Evolutionary conservation across 129 eudicot species (phyloP).

Genomic region (Lactuca saligna): DNA sequence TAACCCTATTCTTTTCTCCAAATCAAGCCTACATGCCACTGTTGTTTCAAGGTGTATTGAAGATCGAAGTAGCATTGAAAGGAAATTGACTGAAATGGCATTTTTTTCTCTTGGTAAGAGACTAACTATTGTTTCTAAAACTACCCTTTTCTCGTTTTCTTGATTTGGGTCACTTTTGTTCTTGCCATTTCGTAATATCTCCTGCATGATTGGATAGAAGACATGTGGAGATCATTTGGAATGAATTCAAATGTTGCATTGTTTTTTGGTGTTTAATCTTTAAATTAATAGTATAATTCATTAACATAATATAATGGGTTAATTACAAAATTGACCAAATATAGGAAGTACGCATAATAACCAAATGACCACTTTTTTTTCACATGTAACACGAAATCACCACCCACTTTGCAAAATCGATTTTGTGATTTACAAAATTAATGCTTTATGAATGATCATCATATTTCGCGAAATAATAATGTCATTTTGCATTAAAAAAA

Average conservation of each 20-base stretch:
- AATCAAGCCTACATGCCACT: conserved; percentile 77
- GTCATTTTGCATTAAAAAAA: no score
- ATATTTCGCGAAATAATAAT: no score
- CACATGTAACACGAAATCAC: background rate
- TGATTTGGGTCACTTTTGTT: conserved; percentile 57
- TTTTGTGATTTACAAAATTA: no score
- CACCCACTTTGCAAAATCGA: background rate
- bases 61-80: conserved; percentile 81
- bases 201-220: conserved; percentile 42
- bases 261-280: no score
- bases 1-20: conserved; percentile 78
- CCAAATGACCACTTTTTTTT: background rate
- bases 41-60: conserved; percentile 78
- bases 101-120: conserved; percentile 80
- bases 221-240: background rate
- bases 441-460: no score
- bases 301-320: no score
- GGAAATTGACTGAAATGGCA: conserved; percentile 69
- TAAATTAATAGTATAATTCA: no score
- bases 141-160: conserved; percentile 79
- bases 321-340: background rate
- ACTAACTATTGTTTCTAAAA: conserved; percentile 83
- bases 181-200: conserved; percentile 65
- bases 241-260: background rate
- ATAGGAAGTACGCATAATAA: background rate